phyloP scores from a whole-genome alignment of 2,329 filamentous ascomycete species.

The Aspergillus fischeri region DNA sequence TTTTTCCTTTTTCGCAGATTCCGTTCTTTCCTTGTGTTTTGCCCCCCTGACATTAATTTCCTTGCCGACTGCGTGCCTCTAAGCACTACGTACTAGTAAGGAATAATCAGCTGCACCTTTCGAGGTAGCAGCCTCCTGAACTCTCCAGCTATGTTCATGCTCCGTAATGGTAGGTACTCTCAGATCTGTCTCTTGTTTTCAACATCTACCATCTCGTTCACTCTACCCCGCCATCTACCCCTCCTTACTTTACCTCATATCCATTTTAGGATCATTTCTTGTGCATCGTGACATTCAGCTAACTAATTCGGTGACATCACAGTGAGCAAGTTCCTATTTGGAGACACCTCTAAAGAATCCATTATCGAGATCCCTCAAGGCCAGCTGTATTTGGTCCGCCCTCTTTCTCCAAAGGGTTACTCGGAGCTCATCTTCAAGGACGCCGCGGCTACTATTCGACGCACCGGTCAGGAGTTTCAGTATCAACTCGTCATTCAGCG shows the following conservation, averaged over 20 bases:
- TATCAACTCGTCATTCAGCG: conserved; percentile 96
- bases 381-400: conserved; percentile 94
- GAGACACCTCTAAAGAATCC: conserved; percentile 82
- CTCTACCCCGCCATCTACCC: conserved; percentile 18
- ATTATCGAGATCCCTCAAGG: conserved; percentile 93
- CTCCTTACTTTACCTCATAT: conserved; percentile 6
- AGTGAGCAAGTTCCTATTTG: conserved; percentile 93
- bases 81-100: background rate
- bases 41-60: conserved; percentile 5
- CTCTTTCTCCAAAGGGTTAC: conserved; percentile 92
- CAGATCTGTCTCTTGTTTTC: conserved; percentile 17
- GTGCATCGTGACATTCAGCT: background rate
- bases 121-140: conserved; percentile 17
- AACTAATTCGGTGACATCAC: conserved; percentile 6
- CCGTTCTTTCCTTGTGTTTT: background rate
- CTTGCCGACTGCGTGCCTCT: background rate
- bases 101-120: conserved; percentile 18
- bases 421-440: conserved; percentile 99
- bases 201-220: conserved; percentile 1
- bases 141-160: conserved; percentile 51
- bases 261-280: background rate
- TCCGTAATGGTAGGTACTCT: conserved; percentile 49
- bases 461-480: conserved; percentile 91
- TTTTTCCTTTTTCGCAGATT: background rate
- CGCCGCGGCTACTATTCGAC: conserved; percentile 83